Percentiles rank a stretch among this genome's conserved stretches.
phyloP scores from a whole-genome alignment of 805 yeast genomes.

The Spathaspora passalidarum region DNA sequence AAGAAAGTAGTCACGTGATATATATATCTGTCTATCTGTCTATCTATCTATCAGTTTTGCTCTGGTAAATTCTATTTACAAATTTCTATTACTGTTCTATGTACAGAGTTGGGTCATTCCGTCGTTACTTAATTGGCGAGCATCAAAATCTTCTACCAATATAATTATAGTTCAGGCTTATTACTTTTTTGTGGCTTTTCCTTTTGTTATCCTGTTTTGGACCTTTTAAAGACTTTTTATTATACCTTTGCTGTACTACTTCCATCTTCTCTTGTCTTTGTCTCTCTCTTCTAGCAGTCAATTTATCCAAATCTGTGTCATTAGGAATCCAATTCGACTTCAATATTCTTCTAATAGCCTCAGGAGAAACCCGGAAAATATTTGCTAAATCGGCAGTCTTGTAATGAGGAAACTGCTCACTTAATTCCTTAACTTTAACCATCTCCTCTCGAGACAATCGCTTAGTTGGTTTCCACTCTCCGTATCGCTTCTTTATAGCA shows the following conservation, averaged over 20 bases:
- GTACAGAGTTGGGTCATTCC: not conserved
- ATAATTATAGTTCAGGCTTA: not conserved
- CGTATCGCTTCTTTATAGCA: conserved; percentile 59
- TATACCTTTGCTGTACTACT: not conserved
- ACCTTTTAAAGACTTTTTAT: not conserved
- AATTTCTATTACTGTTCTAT: not conserved
- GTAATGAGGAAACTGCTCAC: conserved; percentile 56
- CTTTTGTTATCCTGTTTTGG: not conserved
- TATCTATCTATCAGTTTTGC: too few species aligned
- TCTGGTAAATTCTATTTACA: too few species aligned
- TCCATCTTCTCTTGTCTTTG: conserved; percentile 6
- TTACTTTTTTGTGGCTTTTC: not conserved
- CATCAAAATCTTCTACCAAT: not conserved
- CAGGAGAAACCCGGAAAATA: conserved; percentile 72
- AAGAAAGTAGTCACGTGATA: not conserved
- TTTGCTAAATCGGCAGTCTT: conserved; percentile 58
- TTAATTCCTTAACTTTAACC: conserved; percentile 58
- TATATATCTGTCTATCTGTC: not conserved
- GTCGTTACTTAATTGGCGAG: not conserved
- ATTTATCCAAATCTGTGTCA: conserved; percentile 45
- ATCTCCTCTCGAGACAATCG: conserved; percentile 68
- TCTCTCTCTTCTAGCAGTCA: conserved; percentile 35
- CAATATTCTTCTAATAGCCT: conserved; percentile 75
- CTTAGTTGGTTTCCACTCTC: conserved; percentile 67
- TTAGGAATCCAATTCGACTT: conserved; percentile 75